A percentile compares a stretch with the other conserved stretches of the same genome.
Conservation (phyloP, 1,139 yeast species). For the Debaryomyces singareniensis region DNA sequence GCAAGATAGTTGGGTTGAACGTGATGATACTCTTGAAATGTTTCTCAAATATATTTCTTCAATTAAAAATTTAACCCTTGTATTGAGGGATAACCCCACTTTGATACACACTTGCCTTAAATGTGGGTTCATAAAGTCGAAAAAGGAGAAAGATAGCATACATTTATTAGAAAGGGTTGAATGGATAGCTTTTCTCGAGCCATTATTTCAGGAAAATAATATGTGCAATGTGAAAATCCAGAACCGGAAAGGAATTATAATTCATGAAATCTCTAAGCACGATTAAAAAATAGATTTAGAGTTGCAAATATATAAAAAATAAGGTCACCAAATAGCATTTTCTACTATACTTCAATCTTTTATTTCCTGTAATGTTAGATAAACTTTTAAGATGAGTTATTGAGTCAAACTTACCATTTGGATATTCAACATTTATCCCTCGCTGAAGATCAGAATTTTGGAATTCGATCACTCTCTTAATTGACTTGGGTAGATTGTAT, state of each 20-base stretch:
- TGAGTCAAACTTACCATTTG: too few relatives aligned
- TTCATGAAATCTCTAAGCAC: not conserved
- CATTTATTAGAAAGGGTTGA: slow-evolving; percentile 14
- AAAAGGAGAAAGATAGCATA: slow-evolving; percentile 11
- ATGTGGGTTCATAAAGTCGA: slow-evolving; percentile 25
- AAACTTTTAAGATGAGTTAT: too few relatives aligned
- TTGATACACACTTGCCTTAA: slow-evolving; percentile 24
- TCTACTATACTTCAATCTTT: too few relatives aligned
- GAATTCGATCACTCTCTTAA: slow-evolving; percentile 17
- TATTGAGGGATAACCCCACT: slow-evolving; percentile 16
- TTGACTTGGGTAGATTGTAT: slow-evolving; percentile 12
- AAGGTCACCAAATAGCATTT: too few relatives aligned
- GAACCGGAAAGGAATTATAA: slow-evolving; percentile 6
- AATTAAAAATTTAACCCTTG: slow-evolving; percentile 20
- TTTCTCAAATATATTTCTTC: slow-evolving; percentile 22
- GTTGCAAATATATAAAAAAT: too few relatives aligned
- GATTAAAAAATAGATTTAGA: too few relatives aligned
- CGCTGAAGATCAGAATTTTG: not conserved
- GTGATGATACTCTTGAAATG: slow-evolving; percentile 19
- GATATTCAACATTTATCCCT: not conserved
- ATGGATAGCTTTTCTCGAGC: slow-evolving; percentile 25
- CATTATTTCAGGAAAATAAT: slow-evolving; percentile 14
- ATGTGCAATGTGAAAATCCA: slow-evolving; percentile 16
- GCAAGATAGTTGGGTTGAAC: not conserved
- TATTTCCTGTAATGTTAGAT: too few relatives aligned